Percentiles rank a stretch among this genome's conserved stretches.
Conservation (phyloP, 805 yeast species). For the Ogataea paradorogensis region DNA sequence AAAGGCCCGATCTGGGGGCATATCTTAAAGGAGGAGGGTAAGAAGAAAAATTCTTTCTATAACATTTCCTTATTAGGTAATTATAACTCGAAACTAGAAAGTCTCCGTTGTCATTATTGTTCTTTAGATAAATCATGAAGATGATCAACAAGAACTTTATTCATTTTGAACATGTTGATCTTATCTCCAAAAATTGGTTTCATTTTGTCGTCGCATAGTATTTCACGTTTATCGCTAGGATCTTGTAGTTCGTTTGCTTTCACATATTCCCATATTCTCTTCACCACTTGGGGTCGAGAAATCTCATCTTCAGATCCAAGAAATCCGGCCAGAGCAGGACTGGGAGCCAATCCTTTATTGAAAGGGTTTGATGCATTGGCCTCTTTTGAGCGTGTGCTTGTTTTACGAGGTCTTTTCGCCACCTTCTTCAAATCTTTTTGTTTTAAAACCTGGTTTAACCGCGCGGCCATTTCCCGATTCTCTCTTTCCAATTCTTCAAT, state of each 20-base stretch:
- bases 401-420: slow-evolving; percentile 13
- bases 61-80: slow-evolving; percentile 5
- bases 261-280: slow-evolving; percentile 67
- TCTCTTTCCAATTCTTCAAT: slow-evolving; percentile 36
- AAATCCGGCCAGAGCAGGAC: slow-evolving; percentile 49
- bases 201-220: slow-evolving; percentile 60
- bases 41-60: slow-evolving; percentile 1
- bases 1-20: slow-evolving; percentile 6
- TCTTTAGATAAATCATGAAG: slow-evolving; percentile 33
- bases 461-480: slow-evolving; percentile 42
- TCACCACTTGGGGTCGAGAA: slow-evolving; percentile 71
- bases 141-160: slow-evolving; percentile 52
- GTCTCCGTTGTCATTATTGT: slow-evolving; percentile 1
- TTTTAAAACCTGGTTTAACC: slow-evolving; percentile 31
- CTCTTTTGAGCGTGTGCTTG: slow-evolving; percentile 7
- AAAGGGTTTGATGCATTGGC: slow-evolving; percentile 35
- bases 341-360: slow-evolving; percentile 45
- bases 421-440: slow-evolving; percentile 15
- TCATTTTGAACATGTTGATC: slow-evolving; percentile 58
- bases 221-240: slow-evolving; percentile 61
- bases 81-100: neutral
- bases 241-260: slow-evolving; percentile 61
- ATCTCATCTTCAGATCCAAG: slow-evolving; percentile 41
- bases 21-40: slow-evolving; percentile 9
- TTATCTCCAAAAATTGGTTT: slow-evolving; percentile 56